Conservation (phyloP, 169 alveolate species). For the Neospora caninum region DNA sequence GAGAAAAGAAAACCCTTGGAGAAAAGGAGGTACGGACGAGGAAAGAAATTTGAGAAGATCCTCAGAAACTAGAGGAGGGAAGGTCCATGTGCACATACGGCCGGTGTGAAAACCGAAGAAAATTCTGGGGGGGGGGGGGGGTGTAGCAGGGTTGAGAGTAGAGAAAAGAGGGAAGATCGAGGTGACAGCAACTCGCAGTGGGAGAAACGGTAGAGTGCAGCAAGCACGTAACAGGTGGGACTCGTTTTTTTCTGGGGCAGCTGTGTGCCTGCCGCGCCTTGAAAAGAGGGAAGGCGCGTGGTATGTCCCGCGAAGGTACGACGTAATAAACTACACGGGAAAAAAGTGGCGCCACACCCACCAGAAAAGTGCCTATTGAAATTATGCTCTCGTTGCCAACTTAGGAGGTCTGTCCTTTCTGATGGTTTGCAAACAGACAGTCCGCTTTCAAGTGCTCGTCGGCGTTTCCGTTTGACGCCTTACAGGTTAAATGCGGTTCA, state of each 20-base stretch:
- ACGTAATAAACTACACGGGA: not conserved
- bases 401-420: too few relatives aligned
- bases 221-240: not conserved
- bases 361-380: too few relatives aligned
- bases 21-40: too few relatives aligned
- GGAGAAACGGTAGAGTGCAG: slow-evolving; percentile 4
- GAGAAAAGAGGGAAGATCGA: slow-evolving; percentile 2
- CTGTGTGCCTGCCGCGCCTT: not conserved
- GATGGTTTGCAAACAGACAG: too few relatives aligned
- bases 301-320: not conserved
- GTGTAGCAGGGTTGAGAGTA: not conserved
- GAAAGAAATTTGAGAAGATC: not conserved
- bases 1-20: not conserved
- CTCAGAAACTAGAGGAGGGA: not conserved
- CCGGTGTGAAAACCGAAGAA: not conserved
- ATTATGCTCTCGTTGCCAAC: too few relatives aligned
- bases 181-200: not conserved
- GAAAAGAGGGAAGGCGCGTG: not conserved
- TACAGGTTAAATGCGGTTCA: too few relatives aligned
- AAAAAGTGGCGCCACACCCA: too few relatives aligned
- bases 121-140: not conserved
- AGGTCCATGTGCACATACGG: not conserved
- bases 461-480: too few relatives aligned
- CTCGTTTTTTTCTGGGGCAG: not conserved
- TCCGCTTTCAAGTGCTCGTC: too few relatives aligned